Evolutionary conservation across 768 basidiomycete genomes (phyloP).

Genomic region (Agrocybe praecox): DNA sequence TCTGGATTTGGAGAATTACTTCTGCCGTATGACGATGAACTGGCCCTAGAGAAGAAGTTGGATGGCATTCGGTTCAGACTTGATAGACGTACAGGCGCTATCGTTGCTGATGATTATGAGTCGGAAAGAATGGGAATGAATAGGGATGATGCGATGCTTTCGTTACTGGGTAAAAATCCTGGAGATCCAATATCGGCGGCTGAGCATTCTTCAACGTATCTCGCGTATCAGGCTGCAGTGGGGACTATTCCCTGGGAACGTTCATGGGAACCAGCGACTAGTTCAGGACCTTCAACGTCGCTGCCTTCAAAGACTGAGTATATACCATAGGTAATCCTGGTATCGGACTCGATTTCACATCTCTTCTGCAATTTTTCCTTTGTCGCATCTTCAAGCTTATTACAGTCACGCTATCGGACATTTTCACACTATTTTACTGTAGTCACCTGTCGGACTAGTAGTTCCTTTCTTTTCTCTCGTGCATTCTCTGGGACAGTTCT

Average conservation of each 20-base stretch:
- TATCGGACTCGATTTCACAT: not conserved
- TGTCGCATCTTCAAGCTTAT: not conserved
- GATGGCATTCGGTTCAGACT: conserved; percentile 53
- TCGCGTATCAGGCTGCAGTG: conserved; percentile 13
- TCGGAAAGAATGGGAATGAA: conserved; percentile 27
- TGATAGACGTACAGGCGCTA: conserved; percentile 62
- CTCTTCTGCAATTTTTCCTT: not conserved
- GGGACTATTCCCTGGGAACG: conserved; percentile 28
- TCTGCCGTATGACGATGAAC: conserved; percentile 57
- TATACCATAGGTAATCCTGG: not conserved
- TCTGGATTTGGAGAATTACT: conserved; percentile 66
- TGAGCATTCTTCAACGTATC: conserved; percentile 1
- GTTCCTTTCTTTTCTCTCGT: not conserved
- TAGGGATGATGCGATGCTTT: conserved; percentile 39
- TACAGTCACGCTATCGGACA: not conserved
- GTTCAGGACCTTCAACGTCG: not conserved
- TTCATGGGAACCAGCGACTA: conserved; percentile 7
- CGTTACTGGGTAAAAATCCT: conserved; percentile 30
- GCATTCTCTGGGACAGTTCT: too few species aligned
- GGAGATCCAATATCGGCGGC: not conserved
- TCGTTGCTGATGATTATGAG: conserved; percentile 55
- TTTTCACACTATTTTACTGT: not conserved
- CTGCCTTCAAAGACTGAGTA: conserved; percentile 7
- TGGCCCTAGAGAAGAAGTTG: conserved; percentile 48
- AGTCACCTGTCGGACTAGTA: not conserved